Base-by-base conservation (phyloP, 2,329 filamentous ascomycete genomes). In the Botryosphaeria dothidea region DNA sequence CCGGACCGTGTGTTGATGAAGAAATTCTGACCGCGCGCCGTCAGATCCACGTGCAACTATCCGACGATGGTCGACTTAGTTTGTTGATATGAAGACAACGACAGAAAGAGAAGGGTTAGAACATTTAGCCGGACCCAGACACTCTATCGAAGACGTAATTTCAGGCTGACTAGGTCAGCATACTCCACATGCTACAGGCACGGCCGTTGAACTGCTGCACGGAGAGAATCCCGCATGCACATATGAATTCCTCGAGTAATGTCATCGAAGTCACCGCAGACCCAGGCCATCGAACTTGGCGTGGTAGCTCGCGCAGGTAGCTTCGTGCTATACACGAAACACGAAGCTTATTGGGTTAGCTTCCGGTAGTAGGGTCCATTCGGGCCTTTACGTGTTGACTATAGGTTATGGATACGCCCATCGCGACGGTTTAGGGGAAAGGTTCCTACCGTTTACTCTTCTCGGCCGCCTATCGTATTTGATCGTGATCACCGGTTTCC, bases 371-470 rank as follows among this genome's bases (percentile, higher is more conserved):
- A 46, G 17, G 56, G 56, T 15, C 29, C 6, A 34, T 60, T 60
- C 56, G 56, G 56, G 41, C 56, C 56, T 60, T 60, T 60, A 7
- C 34, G 4, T 19, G 27, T 46, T 17, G 56, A 48, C 56, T 60
- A 46, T 46, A 60, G 56, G 41, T 13, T 23, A 43, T 23, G 54
- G 54, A 43, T 17, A 21, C 21, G 19, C 52, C n/a, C 13, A n/a
- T n/a, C n/a, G n/a, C 36, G 34, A 46, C 56, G 56, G 17, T 29
- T 34, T 60, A 46, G 56, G 27, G 56, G 56, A 46, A 60, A 60
- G 36, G 43, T 23, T 58, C 54, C 38, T 58, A 45, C 36, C 38
- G n/a, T 45, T 25, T 41, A 29, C 36, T 31, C 54, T 23, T 58
- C 54, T 29, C 13, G 29, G 25, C 29, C 34, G 36, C 19, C 49